phyloP scores from a whole-genome alignment of 352 stramenopile genomes.

The Pythium angustatum region DNA sequence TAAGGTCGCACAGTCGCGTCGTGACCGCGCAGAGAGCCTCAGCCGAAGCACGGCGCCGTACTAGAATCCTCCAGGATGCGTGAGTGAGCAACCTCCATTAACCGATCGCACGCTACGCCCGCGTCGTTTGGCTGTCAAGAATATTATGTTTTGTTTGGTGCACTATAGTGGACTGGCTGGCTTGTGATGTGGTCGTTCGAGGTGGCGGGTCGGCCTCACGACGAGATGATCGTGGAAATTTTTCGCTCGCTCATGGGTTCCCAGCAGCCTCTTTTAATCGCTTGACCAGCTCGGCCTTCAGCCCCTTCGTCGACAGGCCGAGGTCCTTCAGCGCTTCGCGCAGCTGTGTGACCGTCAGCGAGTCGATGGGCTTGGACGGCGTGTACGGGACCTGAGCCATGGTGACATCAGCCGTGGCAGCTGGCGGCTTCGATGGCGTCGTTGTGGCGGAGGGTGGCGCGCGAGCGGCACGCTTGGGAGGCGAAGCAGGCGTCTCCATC shows the following conservation, averaged over 20 bases:
- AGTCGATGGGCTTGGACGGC: constrained; percentile 69
- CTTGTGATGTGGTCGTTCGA: background rate
- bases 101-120: background rate
- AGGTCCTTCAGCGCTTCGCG: constrained; percentile 77
- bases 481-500: constrained; percentile 17
- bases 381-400: constrained; percentile 69
- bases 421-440: constrained; percentile 22
- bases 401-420: constrained; percentile 44
- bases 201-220: background rate
- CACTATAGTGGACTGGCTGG: background rate
- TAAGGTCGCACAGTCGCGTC: constrained; percentile 71
- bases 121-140: constrained; percentile 9
- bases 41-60: constrained; percentile 72
- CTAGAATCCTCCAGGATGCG: constrained; percentile 26
- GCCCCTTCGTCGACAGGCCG: constrained; percentile 72
- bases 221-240: too few relatives aligned
- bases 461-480: constrained; percentile 1
- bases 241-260: constrained; percentile 16
- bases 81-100: background rate
- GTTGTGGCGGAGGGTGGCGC: background rate
- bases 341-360: constrained; percentile 75
- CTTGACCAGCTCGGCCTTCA: constrained; percentile 83
- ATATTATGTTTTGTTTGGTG: constrained; percentile 27
- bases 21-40: constrained; percentile 73
- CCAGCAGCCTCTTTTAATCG: constrained; percentile 70